phyloP scores from a whole-genome alignment of 306 rosid species.

The Cucurbita maxima region DNA sequence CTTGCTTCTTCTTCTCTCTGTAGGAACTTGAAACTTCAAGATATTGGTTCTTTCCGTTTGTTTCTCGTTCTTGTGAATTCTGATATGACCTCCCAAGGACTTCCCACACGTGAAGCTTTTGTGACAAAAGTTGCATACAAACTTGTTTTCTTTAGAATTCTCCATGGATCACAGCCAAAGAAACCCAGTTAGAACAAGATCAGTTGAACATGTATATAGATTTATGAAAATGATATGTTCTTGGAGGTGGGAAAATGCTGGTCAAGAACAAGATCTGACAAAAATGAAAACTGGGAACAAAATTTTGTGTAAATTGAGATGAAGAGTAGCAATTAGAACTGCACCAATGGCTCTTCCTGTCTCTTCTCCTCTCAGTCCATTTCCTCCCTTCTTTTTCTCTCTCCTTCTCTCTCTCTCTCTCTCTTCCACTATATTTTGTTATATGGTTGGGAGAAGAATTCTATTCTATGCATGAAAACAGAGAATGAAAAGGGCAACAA shows the following conservation, averaged over 20 bases:
- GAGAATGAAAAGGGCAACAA: slow-evolving; percentile 23
- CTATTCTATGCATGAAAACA: slow-evolving; percentile 95
- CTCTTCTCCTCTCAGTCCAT: slow-evolving; percentile 1
- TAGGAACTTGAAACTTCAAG: slow-evolving; percentile 20
- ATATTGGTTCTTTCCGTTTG: slow-evolving; percentile 4
- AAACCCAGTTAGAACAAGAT: background rate
- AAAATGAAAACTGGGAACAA: slow-evolving; percentile 26
- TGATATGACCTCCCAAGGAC: slow-evolving; percentile 67
- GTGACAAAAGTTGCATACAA: slow-evolving; percentile 58
- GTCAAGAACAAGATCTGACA: slow-evolving; percentile 67
- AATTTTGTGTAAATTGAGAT: slow-evolving; percentile 19
- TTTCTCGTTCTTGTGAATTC: slow-evolving; percentile 47
- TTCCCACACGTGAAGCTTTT: slow-evolving; percentile 57
- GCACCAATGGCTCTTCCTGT: slow-evolving; percentile 27
- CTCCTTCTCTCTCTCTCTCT: slow-evolving; percentile 6
- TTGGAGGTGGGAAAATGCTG: slow-evolving; percentile 55
- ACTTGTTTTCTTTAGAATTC: slow-evolving; percentile 35
- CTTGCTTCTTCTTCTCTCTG: slow-evolving; percentile 29
- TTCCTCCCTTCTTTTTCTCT: too few relatives aligned
- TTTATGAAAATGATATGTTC: slow-evolving; percentile 9
- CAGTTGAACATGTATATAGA: slow-evolving; percentile 10
- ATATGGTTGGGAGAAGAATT: slow-evolving; percentile 60
- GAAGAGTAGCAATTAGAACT: slow-evolving; percentile 30
- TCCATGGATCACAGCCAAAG: background rate
- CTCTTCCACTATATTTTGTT: slow-evolving; percentile 24